Evolutionary conservation across 345 rosid genomes (phyloP).

Genomic region (Heritiera littoralis): DNA sequence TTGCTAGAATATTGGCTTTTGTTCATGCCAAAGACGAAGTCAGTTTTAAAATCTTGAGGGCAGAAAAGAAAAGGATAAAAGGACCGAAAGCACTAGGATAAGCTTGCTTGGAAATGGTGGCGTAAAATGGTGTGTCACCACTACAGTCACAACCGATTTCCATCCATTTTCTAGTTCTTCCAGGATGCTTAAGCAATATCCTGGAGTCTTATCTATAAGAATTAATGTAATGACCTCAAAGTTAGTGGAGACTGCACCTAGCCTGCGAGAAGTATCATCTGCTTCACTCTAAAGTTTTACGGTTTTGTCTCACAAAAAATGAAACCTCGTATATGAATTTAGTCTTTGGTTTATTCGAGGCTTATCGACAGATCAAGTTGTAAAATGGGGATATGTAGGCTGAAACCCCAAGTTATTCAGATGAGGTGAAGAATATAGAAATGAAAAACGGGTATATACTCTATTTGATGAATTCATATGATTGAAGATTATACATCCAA

Average conservation of each 20-base stretch:
- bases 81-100: conserved; percentile 15
- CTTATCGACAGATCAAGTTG: not conserved
- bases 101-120: conserved; percentile 17
- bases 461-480: conserved; percentile 4
- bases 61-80: not conserved
- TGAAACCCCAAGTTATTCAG: not conserved
- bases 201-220: conserved; percentile 4
- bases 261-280: too few relatives aligned
- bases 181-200: not conserved
- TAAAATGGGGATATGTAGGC: not conserved
- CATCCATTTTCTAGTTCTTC: conserved; percentile 14
- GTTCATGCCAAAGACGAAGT: conserved; percentile 19
- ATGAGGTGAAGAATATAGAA: too few relatives aligned
- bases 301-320: too few relatives aligned
- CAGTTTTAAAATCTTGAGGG: conserved; percentile 23
- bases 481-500: conserved; percentile 19
- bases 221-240: not conserved
- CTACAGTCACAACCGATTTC: conserved; percentile 32
- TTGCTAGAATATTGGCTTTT: conserved; percentile 25
- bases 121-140: conserved; percentile 25
- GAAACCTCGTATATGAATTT: too few relatives aligned
- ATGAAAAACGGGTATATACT: too few relatives aligned
- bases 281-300: too few relatives aligned
- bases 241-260: too few relatives aligned
- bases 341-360: conserved; percentile 12